A percentile compares a stretch with the other conserved stretches of the same genome.
These are phyloP conservation scores for Leccinum rimulosum DNA, from an alignment of 768 basidiomycete species.

Conservation along the genomic window DNA sequence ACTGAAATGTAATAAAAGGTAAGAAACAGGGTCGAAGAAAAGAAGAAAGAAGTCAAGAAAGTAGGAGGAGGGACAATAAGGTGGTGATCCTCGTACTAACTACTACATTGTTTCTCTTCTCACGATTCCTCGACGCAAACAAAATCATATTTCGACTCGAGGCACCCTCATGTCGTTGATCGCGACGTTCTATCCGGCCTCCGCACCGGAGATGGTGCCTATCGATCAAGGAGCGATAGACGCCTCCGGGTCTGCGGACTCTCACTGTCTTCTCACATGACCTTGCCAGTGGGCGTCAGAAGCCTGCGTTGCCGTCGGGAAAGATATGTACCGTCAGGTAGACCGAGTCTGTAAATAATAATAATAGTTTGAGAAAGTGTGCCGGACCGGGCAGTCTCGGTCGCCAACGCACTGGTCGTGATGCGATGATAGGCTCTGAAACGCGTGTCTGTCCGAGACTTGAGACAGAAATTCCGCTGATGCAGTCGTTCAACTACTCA, in stretches of 20 bases:
- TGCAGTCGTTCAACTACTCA: background rate
- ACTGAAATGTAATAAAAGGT: conserved; percentile 31
- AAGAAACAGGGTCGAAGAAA: conserved; percentile 35
- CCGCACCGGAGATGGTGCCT: conserved; percentile 9
- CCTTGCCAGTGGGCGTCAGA: conserved; percentile 6
- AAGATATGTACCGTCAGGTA: background rate
- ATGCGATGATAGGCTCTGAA: conserved; percentile 8
- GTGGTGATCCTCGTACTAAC: conserved; percentile 25
- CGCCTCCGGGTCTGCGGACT: background rate
- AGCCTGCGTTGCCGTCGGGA: conserved; percentile 1
- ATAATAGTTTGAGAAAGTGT: background rate
- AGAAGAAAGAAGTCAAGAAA: conserved; percentile 33
- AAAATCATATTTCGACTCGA: conserved; percentile 13
- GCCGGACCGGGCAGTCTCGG: conserved; percentile 4
- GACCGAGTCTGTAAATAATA: too few relatives aligned
- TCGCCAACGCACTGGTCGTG: conserved; percentile 21
- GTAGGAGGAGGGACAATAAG: conserved; percentile 23
- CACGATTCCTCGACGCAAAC: conserved; percentile 13
- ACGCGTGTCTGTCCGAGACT: background rate
- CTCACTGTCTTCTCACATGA: conserved; percentile 3
- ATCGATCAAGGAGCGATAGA: conserved; percentile 13
- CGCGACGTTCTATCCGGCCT: conserved; percentile 6
- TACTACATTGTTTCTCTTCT: conserved; percentile 18
- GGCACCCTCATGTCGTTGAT: conserved; percentile 20
- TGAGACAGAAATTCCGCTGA: background rate